These are phyloP conservation scores for Aphanomyces cochlioides DNA, from an alignment of 352 stramenopile species.

Conservation along the genomic window DNA sequence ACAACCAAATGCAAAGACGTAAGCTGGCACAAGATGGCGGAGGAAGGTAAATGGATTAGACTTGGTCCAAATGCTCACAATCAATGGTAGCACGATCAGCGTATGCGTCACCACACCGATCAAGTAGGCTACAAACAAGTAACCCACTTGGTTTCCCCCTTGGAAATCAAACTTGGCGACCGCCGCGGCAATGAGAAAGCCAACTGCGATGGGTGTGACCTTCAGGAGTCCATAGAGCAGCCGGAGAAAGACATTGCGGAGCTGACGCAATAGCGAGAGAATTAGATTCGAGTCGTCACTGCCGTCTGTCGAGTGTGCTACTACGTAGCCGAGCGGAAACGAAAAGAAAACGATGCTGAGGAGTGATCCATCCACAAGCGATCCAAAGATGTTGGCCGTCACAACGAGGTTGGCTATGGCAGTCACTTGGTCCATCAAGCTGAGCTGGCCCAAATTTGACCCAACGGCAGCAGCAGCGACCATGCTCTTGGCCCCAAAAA, in stretches of 20 bases:
- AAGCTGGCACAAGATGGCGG: slow-evolving; percentile 57
- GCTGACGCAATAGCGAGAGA: slow-evolving; percentile 34
- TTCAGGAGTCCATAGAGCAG: slow-evolving; percentile 67
- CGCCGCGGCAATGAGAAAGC: slow-evolving; percentile 59
- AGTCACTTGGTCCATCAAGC: slow-evolving; percentile 49
- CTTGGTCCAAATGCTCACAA: slow-evolving; percentile 53
- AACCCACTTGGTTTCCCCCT: slow-evolving; percentile 40
- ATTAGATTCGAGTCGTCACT: slow-evolving; percentile 32
- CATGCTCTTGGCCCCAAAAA: neutral
- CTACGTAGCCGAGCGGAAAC: slow-evolving; percentile 53
- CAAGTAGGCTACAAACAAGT: slow-evolving; percentile 41
- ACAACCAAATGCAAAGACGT: slow-evolving; percentile 63
- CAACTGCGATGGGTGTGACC: slow-evolving; percentile 55
- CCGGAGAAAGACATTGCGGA: slow-evolving; percentile 69
- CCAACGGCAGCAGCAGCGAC: neutral
- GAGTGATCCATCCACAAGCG: slow-evolving; percentile 49
- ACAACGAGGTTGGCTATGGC: slow-evolving; percentile 54
- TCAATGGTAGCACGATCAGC: slow-evolving; percentile 51
- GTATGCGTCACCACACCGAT: slow-evolving; percentile 54
- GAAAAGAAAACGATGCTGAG: slow-evolving; percentile 64
- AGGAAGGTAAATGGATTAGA: slow-evolving; percentile 73
- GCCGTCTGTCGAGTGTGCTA: slow-evolving; percentile 25
- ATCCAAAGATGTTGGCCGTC: slow-evolving; percentile 53
- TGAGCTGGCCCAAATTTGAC: slow-evolving; percentile 34
- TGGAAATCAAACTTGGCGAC: slow-evolving; percentile 34